Evolutionary conservation across 1,284 basidiomycete species (phyloP), one percentile per base, ranked within the genome.

Genomic region (Sparassis latifolia): DNA sequence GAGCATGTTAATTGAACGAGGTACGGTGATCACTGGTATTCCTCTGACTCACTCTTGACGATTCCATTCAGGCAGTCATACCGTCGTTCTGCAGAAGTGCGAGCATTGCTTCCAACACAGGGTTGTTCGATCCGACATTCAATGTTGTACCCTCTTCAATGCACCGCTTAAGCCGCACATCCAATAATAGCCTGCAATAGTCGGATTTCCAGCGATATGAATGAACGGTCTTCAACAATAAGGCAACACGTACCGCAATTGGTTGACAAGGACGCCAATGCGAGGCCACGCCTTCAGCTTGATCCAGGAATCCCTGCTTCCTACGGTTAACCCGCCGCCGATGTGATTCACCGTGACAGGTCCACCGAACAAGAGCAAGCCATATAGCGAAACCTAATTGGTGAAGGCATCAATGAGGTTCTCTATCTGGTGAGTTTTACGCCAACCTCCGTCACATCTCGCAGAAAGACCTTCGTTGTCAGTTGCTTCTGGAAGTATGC

Each of bases 191-290:
- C 43, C 82, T 84, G 56, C 7, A 49, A 6, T 20, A 20, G 20
- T 20, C 20, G 20, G 20, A 20, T 20, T 20, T 20, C 20, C 20
- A 20, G 20, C 20, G 20, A 20, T 20, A 20, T 20, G 20, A 20
- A 20, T 20, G 20, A 20, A 20, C 20, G 20, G 20, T 20, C 20
- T 20, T 20, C 20, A 20, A 20, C 20, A 20, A 20, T 20, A 20
- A 44, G 51, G 52, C 29, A 39, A 57, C 32, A 61, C 72, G 35
- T 58, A 86, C 84, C 93, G 75, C n/a, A 97, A 70, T 61, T 94
- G 92, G 57, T 94, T 94, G 39, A 92, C 89, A 31, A 97, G 75
- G 6, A 94, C 84, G 1, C 91, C 94, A 42, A 97, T 96, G 4
- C 93, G 77, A 12, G 92, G 89, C 77, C 84, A 89, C 0, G 92